A percentile compares a stretch with the other conserved stretches of the same genome.
Evolutionary conservation across 2,329 filamentous ascomycete species (phyloP).

Genomic region (Colletotrichum neosansevieriae): DNA sequence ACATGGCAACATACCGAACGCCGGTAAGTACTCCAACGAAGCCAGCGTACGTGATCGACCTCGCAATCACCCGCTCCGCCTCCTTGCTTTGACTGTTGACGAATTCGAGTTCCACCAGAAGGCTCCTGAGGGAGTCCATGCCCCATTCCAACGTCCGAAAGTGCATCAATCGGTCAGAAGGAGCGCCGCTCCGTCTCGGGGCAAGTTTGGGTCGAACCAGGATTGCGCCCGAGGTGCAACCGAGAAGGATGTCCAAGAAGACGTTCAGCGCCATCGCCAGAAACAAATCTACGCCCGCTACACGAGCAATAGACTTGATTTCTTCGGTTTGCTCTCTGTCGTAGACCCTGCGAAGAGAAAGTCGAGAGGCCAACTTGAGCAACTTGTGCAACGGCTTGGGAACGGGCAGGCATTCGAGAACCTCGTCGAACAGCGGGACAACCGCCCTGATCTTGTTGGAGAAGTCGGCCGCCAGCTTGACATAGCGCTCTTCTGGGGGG

Average conservation of each 20-base stretch:
- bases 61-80: slow-evolving; percentile 55
- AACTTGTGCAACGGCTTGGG: slow-evolving; percentile 43
- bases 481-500: slow-evolving; percentile 64
- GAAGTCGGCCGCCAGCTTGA: slow-evolving; percentile 59
- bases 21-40: slow-evolving; percentile 64
- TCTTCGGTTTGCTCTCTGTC: slow-evolving; percentile 68
- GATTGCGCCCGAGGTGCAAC: slow-evolving; percentile 66
- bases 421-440: slow-evolving; percentile 61
- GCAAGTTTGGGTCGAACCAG: neutral
- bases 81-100: slow-evolving; percentile 49
- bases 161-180: slow-evolving; percentile 56
- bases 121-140: slow-evolving; percentile 61
- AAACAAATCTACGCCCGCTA: slow-evolving; percentile 64
- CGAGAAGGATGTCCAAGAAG: slow-evolving; percentile 70
- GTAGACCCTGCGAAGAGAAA: slow-evolving; percentile 62
- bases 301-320: slow-evolving; percentile 64
- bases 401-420: slow-evolving; percentile 50
- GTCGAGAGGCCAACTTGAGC: slow-evolving; percentile 54
- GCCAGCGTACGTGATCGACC: slow-evolving; percentile 62
- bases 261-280: slow-evolving; percentile 70
- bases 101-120: slow-evolving; percentile 66
- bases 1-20: slow-evolving; percentile 51
- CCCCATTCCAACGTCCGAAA: slow-evolving; percentile 67
- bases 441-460: slow-evolving; percentile 56
- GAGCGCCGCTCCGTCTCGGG: neutral